A percentile compares a stretch with the other conserved stretches of the same genome.
These are phyloP conservation scores for Comarum palustre DNA, from an alignment of 306 rosid genomes.

Conservation along the genomic window DNA sequence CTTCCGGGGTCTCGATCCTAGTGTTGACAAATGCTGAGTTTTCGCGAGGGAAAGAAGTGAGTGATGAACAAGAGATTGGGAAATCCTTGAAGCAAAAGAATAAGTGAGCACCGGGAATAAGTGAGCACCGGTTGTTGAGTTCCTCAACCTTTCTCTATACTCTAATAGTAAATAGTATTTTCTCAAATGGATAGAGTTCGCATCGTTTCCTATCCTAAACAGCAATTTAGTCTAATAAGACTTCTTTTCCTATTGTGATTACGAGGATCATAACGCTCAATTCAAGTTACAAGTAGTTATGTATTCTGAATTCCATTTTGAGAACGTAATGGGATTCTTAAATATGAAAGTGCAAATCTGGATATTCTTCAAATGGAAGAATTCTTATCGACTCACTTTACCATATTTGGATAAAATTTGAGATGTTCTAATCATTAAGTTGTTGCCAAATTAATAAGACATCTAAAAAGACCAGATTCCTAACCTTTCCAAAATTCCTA, in stretches of 20 bases:
- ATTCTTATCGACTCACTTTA: no score
- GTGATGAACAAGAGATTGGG: neutral
- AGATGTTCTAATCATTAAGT: neutral
- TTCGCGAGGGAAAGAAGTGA: neutral
- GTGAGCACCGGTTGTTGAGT: no score
- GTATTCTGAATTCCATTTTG: no score
- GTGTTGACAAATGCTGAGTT: neutral
- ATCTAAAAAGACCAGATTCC: neutral
- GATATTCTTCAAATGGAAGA: no score
- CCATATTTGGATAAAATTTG: neutral
- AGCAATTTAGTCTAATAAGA: neutral
- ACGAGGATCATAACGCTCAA: neutral
- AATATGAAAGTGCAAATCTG: no score
- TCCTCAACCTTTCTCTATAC: no score
- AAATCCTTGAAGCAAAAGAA: conserved; percentile 21
- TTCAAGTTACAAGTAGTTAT: no score
- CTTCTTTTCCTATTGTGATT: neutral
- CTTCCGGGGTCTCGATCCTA: conserved; percentile 25
- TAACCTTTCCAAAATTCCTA: neutral
- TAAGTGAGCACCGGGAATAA: no score
- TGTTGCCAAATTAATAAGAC: neutral
- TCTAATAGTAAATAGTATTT: no score
- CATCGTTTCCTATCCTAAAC: neutral
- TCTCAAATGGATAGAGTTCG: no score
- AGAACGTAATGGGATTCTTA: no score